Base-by-base conservation (phyloP, 805 yeast genomes). In the Ascoidea asiatica region DNA sequence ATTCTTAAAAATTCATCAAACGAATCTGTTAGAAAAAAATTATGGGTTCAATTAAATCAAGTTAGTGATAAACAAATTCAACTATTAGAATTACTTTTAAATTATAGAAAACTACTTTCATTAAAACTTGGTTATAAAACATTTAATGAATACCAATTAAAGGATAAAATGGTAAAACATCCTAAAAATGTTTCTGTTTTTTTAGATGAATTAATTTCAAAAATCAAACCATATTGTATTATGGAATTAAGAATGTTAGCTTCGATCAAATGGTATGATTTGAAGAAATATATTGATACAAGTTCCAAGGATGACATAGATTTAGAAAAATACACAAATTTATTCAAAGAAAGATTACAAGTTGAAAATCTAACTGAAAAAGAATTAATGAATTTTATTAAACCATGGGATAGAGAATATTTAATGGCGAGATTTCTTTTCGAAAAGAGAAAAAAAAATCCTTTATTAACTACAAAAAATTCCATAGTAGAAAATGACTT, bases 371-470 rank as follows among this genome's bases (percentile, higher is more conserved):
- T 55, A 8, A 51, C 60, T 23, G 67, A 63, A 46, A 63, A 62
- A 17, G 69, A 70, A 19, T 61, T 77, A 2, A 57, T 73, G 4
- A 61, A 61, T 6, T 58, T 60, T 11, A 69, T 88, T 29, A 73
- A 77, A 48, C 96, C 96, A 1, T 92, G 97, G 97, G 97, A 92
- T 60, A 72, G 95, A 48, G 95, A 88, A 50, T 89, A 73, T 55
- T 71, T 63, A 48, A 56, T 68, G 8, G 50, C 67, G n/a, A 53
- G 63, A 33, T 29, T 38, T 15, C 19, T 49, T n/a, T 20, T 45
- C 8, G 38, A 37, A 15, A 44, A 62, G 46, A 55, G 48, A 22
- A 8, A 7, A 39, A 39, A 39, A 49, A 21, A 53, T 51, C 8
- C 58, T 33, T 33, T 37, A n/a, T 39, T 7, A 29, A 39, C 21